Evolutionary conservation across 352 stramenopile species (phyloP), one percentile per base, ranked within the genome.

Genomic region (Globisporangium yorkense): DNA sequence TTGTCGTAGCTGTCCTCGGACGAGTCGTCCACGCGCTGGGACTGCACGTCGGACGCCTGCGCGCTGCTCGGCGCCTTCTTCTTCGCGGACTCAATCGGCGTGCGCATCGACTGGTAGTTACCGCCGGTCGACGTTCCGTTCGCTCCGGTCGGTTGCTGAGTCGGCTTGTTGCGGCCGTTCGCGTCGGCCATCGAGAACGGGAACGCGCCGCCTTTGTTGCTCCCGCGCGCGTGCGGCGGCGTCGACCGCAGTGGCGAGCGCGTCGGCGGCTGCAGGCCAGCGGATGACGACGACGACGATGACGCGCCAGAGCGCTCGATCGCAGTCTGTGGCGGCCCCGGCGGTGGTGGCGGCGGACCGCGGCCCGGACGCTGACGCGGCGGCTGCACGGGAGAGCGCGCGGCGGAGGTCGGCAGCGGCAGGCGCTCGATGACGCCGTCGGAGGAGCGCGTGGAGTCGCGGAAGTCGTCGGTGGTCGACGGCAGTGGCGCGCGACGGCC

Each of bases 1-100:
- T 83, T 81, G 64, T 92, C 81, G 51, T 84, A 84, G 56, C 75
- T 88, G 67, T 81, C 81, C 41, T 92, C 81, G 20, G 81, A 92
- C 62, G 74, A 87, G 44, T 92, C 81, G 62, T 85, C 81, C 49
- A 67, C 72, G 41, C 87, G 74, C 40, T 61, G 45, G 9, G 58
- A 63, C 18, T 48, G 62, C n/a, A 53, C 41, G 35, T 57, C 58
- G 8, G 39, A 44, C 27, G 63, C 52, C 5, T 61, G 54, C 16
- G 46, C 24, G 21, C 39, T 49, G 37, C 37, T 43, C 10, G 51
- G 48, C n/a, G 40, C 39, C 43, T 62, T 67, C 40, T 80, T 81
- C 48, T 67, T 76, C 27, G 69, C 52, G 12, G 37, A 43, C 58
- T 87, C 74, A 44, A 81, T 72, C 20, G 74, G 76, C 40, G 76